Evolutionary conservation across 257 asterid species (phyloP).

Genomic region (Primulina huaijiensis): DNA sequence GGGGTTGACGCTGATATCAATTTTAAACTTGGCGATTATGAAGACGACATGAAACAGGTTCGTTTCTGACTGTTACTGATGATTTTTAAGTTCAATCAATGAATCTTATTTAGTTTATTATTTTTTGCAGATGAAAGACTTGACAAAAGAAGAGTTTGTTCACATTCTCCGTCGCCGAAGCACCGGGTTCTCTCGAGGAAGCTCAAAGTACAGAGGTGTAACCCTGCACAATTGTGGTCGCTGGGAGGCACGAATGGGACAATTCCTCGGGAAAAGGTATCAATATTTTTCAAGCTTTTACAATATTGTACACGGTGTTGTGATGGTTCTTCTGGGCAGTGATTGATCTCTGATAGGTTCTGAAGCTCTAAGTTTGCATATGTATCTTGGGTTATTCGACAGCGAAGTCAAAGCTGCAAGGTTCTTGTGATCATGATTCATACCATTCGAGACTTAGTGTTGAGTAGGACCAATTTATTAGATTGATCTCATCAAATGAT

Average conservation of each 20-base stretch:
- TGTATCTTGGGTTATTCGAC: constrained; percentile 65
- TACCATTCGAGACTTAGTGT: constrained; percentile 21
- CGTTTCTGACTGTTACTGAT: background rate
- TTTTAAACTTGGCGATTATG: constrained; percentile 60
- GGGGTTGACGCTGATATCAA: constrained; percentile 88
- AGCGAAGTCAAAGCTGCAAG: constrained; percentile 74
- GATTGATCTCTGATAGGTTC: constrained; percentile 9
- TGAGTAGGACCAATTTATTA: constrained; percentile 22
- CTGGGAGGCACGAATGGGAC: constrained; percentile 80
- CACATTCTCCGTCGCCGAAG: constrained; percentile 75
- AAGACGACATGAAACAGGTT: constrained; percentile 79
- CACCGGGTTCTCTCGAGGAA: constrained; percentile 69
- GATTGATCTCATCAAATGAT: constrained; percentile 30
- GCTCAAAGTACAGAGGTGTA: constrained; percentile 71
- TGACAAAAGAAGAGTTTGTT: constrained; percentile 71
- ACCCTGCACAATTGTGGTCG: constrained; percentile 68
- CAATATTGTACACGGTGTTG: background rate
- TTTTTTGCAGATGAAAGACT: constrained; percentile 52
- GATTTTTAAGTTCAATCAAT: constrained; percentile 9
- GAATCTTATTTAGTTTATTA: constrained; percentile 15
- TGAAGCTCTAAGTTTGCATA: constrained; percentile 29
- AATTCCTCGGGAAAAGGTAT: constrained; percentile 69
- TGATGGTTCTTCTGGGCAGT: constrained; percentile 9
- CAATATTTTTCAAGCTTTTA: constrained; percentile 10
- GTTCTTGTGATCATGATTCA: constrained; percentile 45